Evolutionary conservation across 176 grass and related monocot genomes (phyloP), one percentile per base, ranked within the genome.

Genomic region (Chloris gayana): DNA sequence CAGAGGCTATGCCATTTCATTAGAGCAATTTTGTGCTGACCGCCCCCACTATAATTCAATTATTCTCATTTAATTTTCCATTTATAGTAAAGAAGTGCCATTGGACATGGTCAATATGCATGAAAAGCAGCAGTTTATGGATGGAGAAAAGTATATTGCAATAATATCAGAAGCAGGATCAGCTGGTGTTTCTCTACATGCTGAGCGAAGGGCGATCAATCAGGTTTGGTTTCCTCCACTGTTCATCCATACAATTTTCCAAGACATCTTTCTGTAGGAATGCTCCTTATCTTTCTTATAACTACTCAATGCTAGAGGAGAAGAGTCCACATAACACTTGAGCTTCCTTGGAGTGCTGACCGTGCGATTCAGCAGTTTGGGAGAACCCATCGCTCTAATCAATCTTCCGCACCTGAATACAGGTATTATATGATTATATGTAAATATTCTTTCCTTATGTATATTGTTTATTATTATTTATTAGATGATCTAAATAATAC

Each of bases 321-420:
- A 81, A 91, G 96, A 82, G 90, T 99, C 69, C 96, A 99, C 73
- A 89, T 99, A 82, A 99, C 96, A 75, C 93, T 99, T 83, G 93
- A 99, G 83, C 90, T 99, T 67, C 96, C 96, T 69, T 99, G 96
- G 96, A 99, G 93, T 91, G 96, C 96, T 62, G 96, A 99, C 74
- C 92, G 93, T 76, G 96, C 96, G 51, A 99, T 99, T 82, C 96
- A 99, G 74, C 96, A 99, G 60, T 99, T 95, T 84, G 96, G 96
- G 60, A 92, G 96, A 93, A 93, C 90, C 56, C 96, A 99, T 89
- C 92, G 96, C 71, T 99, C 96, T 86, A 95, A 99, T 88, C 96
- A 99, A 90, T 90, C 90, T 81, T 95, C 90, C 80, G 92, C 93
- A 80, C 96, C 96, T 39, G 86, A 99, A 77, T 99, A 99, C 86